phyloP scores from a whole-genome alignment of 345 rosid genomes.

The Corchorus olitorius region DNA sequence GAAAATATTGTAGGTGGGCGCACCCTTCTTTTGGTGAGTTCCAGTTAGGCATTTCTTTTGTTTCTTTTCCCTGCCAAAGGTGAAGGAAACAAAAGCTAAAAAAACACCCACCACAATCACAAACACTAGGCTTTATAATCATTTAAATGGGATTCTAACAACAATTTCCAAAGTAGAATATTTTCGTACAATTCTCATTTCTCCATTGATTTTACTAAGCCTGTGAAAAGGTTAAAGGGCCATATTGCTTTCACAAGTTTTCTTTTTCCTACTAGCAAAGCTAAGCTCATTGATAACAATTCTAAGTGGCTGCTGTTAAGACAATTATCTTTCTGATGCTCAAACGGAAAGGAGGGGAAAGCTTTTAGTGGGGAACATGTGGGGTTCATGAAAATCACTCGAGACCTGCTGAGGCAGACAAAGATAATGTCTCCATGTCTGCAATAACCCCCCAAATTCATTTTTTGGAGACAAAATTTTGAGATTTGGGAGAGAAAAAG shows the following conservation, averaged over 20 bases:
- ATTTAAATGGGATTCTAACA: not conserved
- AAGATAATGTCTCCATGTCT: constrained; percentile 24
- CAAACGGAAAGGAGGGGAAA: not conserved
- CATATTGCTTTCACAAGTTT: not conserved
- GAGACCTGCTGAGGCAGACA: constrained; percentile 38
- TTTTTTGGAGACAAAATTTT: not conserved
- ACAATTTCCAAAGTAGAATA: constrained; percentile 12
- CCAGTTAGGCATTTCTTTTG: not conserved
- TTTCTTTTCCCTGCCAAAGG: not conserved
- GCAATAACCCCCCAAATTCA: not conserved
- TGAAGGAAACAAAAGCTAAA: not conserved
- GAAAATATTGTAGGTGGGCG: not conserved
- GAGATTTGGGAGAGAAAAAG: not conserved
- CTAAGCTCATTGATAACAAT: not conserved
- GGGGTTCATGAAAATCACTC: constrained; percentile 47
- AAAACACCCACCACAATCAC: not conserved
- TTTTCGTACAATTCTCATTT: not conserved
- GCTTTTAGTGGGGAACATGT: constrained; percentile 35
- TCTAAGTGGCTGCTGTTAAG: not conserved
- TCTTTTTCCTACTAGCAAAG: no score
- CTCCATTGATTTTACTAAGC: not conserved
- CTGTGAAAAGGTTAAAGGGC: not conserved
- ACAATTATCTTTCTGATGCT: not conserved
- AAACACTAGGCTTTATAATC: not conserved
- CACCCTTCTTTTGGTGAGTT: not conserved